Evolutionary conservation across 352 stramenopile genomes (phyloP), one percentile per base, ranked within the genome.

Genomic region (Pythium phragmiticola): DNA sequence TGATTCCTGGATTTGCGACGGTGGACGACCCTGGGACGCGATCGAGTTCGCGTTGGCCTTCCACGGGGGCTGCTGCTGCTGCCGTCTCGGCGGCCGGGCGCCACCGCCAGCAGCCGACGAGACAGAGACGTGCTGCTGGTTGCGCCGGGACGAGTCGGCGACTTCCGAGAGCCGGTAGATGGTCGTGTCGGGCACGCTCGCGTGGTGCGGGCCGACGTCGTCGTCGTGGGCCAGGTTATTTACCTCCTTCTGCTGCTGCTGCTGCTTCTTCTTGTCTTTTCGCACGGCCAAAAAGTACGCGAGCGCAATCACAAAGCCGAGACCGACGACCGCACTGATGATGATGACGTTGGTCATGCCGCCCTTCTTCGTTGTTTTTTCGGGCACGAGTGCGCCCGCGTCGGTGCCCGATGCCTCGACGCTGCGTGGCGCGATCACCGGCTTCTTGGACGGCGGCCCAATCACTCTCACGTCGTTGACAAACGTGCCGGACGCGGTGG

Each of bases 121-220:
- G 26, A 30, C 26, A 30, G 26, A 30, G 4, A 30, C 26, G 26
- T 30, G 26, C 26, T 30, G 26, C 26, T 30, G 26, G 26, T 30
- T 30, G 26, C 26, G 26, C 26, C 26, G 26, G 26, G 26, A 30
- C 26, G 26, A 30, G 26, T 60, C 55, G 28, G 28, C 41, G 7
- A 26, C 43, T 50, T 66, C 59, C 11, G 59, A 59, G 26, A 66
- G 59, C n/a, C 59, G 59, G 33, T 66, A 66, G 12, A 66, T 46
- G 21, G n/a, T 21, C 9, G 26, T n/a, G 14, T 57, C 37, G 28
- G 19, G 47, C 8, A 55, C 26, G 17, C 41, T 52, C 4, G 12
- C 49, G 26, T n/a, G 34, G 16, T 33, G 6, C 21, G 11, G 17
- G 30, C 13, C 39, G 19, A 33, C 23, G 37, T 26, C 42, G 54